These are phyloP conservation scores for Fusarium sp. DNA, from an alignment of 2,329 filamentous ascomycete genomes.

Conservation along the genomic window DNA sequence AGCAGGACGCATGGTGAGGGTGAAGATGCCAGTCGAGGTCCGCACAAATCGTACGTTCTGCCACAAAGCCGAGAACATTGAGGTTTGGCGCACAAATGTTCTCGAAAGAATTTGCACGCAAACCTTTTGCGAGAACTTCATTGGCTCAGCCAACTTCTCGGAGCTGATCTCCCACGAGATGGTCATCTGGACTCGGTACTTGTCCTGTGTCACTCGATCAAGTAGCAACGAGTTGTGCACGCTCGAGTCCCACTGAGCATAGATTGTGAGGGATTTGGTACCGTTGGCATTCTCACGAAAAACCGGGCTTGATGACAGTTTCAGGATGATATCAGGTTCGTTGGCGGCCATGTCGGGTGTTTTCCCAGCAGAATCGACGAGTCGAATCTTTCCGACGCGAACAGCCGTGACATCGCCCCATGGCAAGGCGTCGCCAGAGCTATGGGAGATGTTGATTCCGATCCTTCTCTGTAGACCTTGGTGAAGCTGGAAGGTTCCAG, in stretches of 20 bases:
- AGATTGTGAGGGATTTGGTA: constrained; percentile 86
- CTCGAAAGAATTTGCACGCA: constrained; percentile 88
- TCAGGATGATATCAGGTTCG: constrained; percentile 82
- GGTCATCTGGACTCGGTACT: constrained; percentile 90
- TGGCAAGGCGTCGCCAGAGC: constrained; percentile 87
- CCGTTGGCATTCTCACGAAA: constrained; percentile 92
- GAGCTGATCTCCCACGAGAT: constrained; percentile 90
- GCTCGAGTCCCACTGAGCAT: constrained; percentile 98
- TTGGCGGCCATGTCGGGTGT: constrained; percentile 83
- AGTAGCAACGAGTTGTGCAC: constrained; percentile 92
- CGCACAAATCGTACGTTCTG: constrained; percentile 88
- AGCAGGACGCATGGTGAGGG: constrained; percentile 86
- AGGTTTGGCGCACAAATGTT: constrained; percentile 87
- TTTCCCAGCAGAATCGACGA: constrained; percentile 89
- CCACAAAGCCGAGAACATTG: constrained; percentile 90
- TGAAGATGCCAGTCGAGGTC: constrained; percentile 89
- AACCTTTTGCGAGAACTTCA: constrained; percentile 87
- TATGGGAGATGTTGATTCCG: constrained; percentile 90
- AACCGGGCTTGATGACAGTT: constrained; percentile 82
- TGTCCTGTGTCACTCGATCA: constrained; percentile 94
- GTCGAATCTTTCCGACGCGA: constrained; percentile 84
- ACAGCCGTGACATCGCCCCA: constrained; percentile 88
- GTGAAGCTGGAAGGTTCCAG: constrained; percentile 94
- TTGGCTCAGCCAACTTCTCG: constrained; percentile 86
- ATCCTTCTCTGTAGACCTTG: constrained; percentile 94